Percentiles rank a stretch among this genome's conserved stretches.
Conservation (phyloP, 202 grass and related monocot species). For the Schoenoplectus tabernaemontani region DNA sequence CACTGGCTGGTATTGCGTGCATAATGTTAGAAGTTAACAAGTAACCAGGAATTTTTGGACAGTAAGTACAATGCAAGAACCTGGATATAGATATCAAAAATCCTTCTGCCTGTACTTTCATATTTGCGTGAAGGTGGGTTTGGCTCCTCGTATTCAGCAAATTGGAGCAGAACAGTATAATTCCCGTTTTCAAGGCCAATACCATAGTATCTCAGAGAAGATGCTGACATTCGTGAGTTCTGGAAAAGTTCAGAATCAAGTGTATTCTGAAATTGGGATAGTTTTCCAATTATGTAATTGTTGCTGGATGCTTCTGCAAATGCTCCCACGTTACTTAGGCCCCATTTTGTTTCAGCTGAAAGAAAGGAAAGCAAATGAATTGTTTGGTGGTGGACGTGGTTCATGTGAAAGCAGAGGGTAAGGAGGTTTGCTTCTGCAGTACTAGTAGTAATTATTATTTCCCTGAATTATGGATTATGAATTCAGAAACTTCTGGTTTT, state of each 20-base stretch:
- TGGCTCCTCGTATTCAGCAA: slow-evolving; percentile 50
- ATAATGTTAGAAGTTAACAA: background rate
- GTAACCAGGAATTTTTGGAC: background rate
- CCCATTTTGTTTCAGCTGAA: slow-evolving; percentile 37
- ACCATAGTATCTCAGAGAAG: slow-evolving; percentile 76
- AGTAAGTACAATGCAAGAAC: slow-evolving; percentile 15
- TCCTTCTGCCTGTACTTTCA: slow-evolving; percentile 58
- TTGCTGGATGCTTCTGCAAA: slow-evolving; percentile 32
- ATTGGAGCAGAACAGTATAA: slow-evolving; percentile 72
- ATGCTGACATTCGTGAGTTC: slow-evolving; percentile 61
- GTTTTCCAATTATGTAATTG: slow-evolving; percentile 39
- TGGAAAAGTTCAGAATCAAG: slow-evolving; percentile 59
- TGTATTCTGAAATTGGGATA: slow-evolving; percentile 47
- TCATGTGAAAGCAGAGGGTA: background rate
- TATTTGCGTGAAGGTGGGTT: slow-evolving; percentile 30
- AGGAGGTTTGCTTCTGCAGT: background rate
- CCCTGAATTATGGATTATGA: background rate
- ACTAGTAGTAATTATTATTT: background rate
- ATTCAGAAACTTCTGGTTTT: background rate
- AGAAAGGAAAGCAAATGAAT: background rate
- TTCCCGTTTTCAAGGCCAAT: slow-evolving; percentile 81
- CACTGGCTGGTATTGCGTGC: background rate
- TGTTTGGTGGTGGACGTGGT: background rate
- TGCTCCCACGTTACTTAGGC: slow-evolving; percentile 48
- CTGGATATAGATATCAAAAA: slow-evolving; percentile 93